Conservation (phyloP, 163 green algal genomes). For the Coccomyxa subellipsoidea region DNA sequence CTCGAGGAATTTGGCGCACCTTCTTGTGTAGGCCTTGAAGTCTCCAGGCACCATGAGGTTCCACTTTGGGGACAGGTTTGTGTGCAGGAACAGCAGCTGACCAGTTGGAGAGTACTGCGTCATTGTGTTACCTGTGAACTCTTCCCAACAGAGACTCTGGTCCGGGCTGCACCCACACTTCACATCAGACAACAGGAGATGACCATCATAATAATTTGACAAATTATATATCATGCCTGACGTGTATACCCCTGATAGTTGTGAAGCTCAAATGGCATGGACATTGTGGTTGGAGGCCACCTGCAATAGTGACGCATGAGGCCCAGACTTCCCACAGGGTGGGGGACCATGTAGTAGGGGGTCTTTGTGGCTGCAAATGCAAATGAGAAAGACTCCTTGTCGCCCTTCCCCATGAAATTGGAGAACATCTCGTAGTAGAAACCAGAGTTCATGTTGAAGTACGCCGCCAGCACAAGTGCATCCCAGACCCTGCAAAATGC, state of each 20-base stretch:
- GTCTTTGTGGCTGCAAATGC: conserved; percentile 34
- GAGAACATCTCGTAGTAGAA: conserved; percentile 49
- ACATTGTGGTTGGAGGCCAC: no score
- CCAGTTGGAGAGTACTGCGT: conserved; percentile 40
- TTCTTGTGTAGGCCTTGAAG: conserved; percentile 21
- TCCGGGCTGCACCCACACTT: conserved; percentile 18
- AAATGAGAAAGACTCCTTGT: conserved; percentile 68
- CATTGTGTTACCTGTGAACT: conserved; percentile 63
- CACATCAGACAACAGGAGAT: no score
- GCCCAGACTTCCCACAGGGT: conserved; percentile 33
- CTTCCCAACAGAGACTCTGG: conserved; percentile 28
- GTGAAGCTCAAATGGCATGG: no score
- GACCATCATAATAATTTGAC: no score
- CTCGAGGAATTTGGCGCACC: no score
- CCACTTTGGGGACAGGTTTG: conserved; percentile 55
- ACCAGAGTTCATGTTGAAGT: conserved; percentile 33
- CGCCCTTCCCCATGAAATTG: conserved; percentile 61
- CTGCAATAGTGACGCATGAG: conserved; percentile 19
- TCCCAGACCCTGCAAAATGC: conserved; percentile 24
- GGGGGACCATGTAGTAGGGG: conserved; percentile 30
- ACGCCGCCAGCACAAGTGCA: conserved; percentile 30
- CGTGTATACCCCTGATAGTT: no score
- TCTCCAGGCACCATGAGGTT: conserved; percentile 29
- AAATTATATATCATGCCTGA: no score
- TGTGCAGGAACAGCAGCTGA: conserved; percentile 55